A percentile compares a stretch with the other conserved stretches of the same genome.
Evolutionary conservation across 768 basidiomycete species (phyloP).

Genomic region (Trametes villosa): DNA sequence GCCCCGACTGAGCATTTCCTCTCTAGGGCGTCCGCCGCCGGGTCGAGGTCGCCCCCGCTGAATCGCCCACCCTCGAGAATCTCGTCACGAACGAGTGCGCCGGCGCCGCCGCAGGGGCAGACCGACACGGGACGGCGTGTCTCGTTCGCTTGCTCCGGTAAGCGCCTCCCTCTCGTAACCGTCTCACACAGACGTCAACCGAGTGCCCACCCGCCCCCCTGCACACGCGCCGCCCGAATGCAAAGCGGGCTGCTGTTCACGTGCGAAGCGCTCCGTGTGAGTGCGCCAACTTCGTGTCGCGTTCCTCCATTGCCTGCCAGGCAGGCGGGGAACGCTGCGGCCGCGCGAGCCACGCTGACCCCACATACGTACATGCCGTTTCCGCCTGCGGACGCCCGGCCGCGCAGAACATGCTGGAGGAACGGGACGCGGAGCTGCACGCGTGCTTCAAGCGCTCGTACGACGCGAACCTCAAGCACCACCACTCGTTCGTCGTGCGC

Average conservation of each 20-base stretch:
- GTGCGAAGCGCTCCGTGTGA: constrained; percentile 56
- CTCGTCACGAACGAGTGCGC: constrained; percentile 57
- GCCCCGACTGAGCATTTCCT: no score
- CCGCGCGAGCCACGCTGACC: background rate
- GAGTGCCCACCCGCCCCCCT: constrained; percentile 12
- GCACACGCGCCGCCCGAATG: constrained; percentile 13
- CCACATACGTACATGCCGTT: background rate
- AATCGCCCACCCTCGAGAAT: constrained; percentile 61
- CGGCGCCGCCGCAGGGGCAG: constrained; percentile 27
- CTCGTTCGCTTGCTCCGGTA: constrained; percentile 71
- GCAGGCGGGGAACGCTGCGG: constrained; percentile 8
- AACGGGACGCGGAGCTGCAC: constrained; percentile 56
- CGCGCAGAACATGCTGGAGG: constrained; percentile 60
- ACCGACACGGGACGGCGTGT: constrained; percentile 59
- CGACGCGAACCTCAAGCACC: constrained; percentile 66
- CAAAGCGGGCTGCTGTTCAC: constrained; percentile 69
- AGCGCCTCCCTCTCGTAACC: constrained; percentile 30
- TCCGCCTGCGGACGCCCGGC: background rate
- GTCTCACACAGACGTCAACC: constrained; percentile 21
- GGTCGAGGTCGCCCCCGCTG: constrained; percentile 46
- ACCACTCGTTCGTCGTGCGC: constrained; percentile 70
- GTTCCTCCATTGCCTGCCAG: constrained; percentile 2
- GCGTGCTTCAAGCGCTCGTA: constrained; percentile 74
- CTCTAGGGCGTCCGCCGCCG: constrained; percentile 75
- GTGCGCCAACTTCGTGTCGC: constrained; percentile 3